These are phyloP conservation scores for Prosopis cineraria DNA, from an alignment of 306 rosid species.

Conservation along the genomic window DNA sequence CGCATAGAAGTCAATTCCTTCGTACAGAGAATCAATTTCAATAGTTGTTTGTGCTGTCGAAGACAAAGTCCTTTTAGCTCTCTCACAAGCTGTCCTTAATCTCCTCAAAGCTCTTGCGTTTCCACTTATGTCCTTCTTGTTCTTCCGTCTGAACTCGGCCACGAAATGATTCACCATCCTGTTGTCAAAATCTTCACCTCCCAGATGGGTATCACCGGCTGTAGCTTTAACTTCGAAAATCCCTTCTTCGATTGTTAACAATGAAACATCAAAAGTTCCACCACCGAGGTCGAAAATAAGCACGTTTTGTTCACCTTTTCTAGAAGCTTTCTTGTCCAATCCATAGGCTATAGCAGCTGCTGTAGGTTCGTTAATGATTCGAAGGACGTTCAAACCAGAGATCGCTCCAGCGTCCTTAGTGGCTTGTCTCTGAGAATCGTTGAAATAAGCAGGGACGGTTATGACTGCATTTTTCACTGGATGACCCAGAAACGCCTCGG, in stretches of 20 bases:
- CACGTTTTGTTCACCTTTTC: conserved; percentile 75
- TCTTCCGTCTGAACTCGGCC: conserved; percentile 59
- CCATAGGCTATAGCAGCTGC: conserved; percentile 90
- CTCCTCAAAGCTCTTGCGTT: conserved; percentile 75
- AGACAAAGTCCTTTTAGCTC: conserved; percentile 77
- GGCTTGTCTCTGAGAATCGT: conserved; percentile 86
- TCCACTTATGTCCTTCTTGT: conserved; percentile 77
- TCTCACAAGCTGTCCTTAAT: conserved; percentile 75
- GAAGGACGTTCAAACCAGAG: conserved; percentile 63
- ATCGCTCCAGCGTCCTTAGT: conserved; percentile 80
- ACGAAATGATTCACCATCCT: conserved; percentile 82
- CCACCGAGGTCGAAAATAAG: conserved; percentile 79
- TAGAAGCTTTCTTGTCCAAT: conserved; percentile 68
- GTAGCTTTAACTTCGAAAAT: conserved; percentile 90
- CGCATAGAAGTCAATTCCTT: conserved; percentile 78
- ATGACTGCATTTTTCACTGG: conserved; percentile 65
- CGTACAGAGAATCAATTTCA: conserved; percentile 76
- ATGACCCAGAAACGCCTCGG: conserved; percentile 71
- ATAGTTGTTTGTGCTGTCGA: conserved; percentile 70
- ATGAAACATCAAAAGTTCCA: conserved; percentile 78
- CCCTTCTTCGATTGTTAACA: conserved; percentile 75
- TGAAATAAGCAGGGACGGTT: conserved; percentile 84
- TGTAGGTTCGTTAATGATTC: conserved; percentile 83
- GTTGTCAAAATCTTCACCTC: conserved; percentile 88
- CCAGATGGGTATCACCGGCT: conserved; percentile 80